These are phyloP conservation scores for Suillus clintonianus DNA, from an alignment of 768 basidiomycete genomes.

Conservation along the genomic window DNA sequence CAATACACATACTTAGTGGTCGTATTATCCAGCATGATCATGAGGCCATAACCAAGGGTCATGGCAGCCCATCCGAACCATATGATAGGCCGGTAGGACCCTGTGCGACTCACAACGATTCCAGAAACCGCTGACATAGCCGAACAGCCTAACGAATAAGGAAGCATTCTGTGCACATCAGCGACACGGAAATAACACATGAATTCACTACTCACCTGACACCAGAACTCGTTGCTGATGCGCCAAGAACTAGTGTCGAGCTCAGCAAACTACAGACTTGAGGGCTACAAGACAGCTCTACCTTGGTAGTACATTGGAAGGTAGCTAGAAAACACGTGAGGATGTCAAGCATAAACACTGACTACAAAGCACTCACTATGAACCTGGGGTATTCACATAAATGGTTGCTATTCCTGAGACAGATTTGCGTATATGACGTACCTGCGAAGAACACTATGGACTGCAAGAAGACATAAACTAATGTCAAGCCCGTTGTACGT, in stretches of 20 bases:
- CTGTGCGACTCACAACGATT: conserved; percentile 24
- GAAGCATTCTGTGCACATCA: conserved; percentile 31
- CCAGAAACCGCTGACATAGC: conserved; percentile 24
- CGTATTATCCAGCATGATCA: conserved; percentile 36
- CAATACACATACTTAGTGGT: conserved; percentile 26
- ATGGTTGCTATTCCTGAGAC: background rate
- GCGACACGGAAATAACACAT: background rate
- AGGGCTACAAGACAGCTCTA: background rate
- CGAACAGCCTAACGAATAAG: conserved; percentile 31
- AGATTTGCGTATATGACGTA: conserved; percentile 8
- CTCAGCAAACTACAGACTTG: background rate
- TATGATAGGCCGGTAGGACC: conserved; percentile 32
- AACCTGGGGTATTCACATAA: conserved; percentile 14
- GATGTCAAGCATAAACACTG: background rate
- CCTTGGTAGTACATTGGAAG: conserved; percentile 44
- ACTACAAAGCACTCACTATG: conserved; percentile 22
- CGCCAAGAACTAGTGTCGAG: conserved; percentile 30
- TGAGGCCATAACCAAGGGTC: conserved; percentile 36
- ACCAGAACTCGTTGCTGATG: conserved; percentile 35
- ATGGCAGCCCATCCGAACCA: conserved; percentile 31
- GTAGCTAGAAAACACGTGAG: conserved; percentile 26
- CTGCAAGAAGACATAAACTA: conserved; percentile 37
- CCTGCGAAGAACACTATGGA: conserved; percentile 35
- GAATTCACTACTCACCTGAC: conserved; percentile 22
- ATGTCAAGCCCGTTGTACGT: conserved; percentile 35